phyloP scores from a whole-genome alignment of 441 rosid genomes.

The Raphanus hybrid region DNA sequence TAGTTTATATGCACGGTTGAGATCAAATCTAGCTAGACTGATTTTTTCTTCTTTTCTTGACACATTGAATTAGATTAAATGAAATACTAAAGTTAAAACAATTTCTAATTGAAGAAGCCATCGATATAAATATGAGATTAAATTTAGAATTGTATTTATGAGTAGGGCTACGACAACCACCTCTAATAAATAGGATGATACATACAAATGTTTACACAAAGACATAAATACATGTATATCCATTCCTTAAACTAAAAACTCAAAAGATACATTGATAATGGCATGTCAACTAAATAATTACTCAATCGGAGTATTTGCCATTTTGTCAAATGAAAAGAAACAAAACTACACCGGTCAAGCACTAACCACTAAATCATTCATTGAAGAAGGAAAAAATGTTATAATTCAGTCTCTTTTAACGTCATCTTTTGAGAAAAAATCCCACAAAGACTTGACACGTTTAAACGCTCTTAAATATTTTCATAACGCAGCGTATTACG shows the following conservation, averaged over 20 bases:
- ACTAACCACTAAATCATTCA: constrained; percentile 8
- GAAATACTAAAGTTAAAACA: not conserved
- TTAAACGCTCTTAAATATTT: not conserved
- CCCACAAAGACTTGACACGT: not conserved
- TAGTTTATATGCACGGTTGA: not conserved
- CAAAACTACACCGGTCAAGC: constrained; percentile 10
- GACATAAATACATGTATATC: constrained; percentile 34
- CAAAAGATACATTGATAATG: not conserved
- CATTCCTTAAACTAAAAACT: not conserved
- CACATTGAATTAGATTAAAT: not conserved
- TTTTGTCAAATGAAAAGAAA: constrained; percentile 21
- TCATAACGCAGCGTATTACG: not conserved
- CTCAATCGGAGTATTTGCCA: constrained; percentile 7
- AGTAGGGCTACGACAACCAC: constrained; percentile 16
- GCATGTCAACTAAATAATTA: not conserved
- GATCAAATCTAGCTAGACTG: not conserved
- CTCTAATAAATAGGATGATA: constrained; percentile 23
- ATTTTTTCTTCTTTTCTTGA: not conserved
- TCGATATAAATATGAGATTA: not conserved
- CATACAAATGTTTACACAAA: constrained; percentile 16
- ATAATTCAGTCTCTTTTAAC: constrained; percentile 1
- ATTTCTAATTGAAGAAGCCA: too few species aligned
- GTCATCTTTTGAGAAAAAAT: not conserved
- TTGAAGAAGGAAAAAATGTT: not conserved
- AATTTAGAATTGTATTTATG: constrained; percentile 17